Base-by-base conservation (phyloP, 2,329 filamentous ascomycete genomes). In the Botryotinia narcissicola region DNA sequence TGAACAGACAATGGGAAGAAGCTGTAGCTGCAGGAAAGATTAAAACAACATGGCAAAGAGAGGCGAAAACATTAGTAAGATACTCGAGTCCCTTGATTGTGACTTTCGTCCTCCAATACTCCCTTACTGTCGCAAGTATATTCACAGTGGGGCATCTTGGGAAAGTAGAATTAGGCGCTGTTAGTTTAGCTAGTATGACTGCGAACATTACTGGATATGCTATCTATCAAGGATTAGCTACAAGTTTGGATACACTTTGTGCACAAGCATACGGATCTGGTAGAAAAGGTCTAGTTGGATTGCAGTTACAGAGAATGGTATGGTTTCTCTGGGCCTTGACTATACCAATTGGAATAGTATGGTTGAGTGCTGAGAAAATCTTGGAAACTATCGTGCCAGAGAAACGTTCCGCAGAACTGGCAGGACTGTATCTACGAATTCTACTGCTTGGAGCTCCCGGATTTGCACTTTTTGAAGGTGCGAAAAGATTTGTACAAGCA, bases 191-290 rank as follows among this genome's bases (percentile, higher is more conserved):
- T 8, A 90, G 90, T 78, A 95, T 95, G 93, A 93, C 92, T 2
- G 91, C 91, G 42, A 93, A 90, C 76, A 95, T 96, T 77, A 92
- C 89, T 22, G 93, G 92, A 73, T 91, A 92, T 78, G 92, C 91
- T 0, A 89, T 93, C 25, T 92, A 93, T 80, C 92, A 94, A 80
- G 92, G 94, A n/a, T 86, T 98, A 22, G 92, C 94, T 1, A 98
- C 95, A 7, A 93, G 92, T 76, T 86, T 98, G 54, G 95, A 98
- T 82, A 98, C 95, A 0, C 89, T 98, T 3, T 98, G 95, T 81
- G 90, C 95, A 0, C 95, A 98, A 82, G 95, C 96, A 0, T 98
- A 97, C 80, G 95, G 96, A 3, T 97, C 93, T 0, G 95, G 95
- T 0, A 92, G 92, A 81, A 97, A 92, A 80, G 92, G 95, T 77